phyloP scores from a whole-genome alignment of 2,329 filamentous ascomycete genomes.

The Seiridium cupressi region DNA sequence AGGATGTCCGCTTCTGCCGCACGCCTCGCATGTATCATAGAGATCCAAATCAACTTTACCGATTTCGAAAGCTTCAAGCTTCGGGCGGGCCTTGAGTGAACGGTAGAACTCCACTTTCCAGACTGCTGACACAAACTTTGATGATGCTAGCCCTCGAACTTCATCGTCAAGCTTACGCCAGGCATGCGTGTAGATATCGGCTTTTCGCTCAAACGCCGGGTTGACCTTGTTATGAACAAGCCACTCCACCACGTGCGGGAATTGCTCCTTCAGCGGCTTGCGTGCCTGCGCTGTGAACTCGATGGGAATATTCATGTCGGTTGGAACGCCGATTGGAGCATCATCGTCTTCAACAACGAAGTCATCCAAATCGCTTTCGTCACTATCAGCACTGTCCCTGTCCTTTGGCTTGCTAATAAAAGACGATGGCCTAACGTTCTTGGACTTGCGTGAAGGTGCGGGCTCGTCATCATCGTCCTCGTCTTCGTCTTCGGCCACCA shows the following conservation, averaged over 20 bases:
- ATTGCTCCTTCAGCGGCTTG: conserved; percentile 69
- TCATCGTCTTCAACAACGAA: conserved; percentile 68
- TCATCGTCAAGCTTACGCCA: conserved; percentile 73
- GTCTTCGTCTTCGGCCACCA: conserved; percentile 23
- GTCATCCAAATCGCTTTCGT: conserved; percentile 42
- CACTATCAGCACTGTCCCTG: conserved; percentile 11
- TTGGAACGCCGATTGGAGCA: conserved; percentile 53
- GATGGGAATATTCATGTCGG: conserved; percentile 58
- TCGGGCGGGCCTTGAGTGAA: conserved; percentile 64
- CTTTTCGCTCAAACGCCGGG: conserved; percentile 60
- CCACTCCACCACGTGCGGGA: conserved; percentile 74
- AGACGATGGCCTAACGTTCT: not conserved
- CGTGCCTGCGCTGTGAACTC: conserved; percentile 66
- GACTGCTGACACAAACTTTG: conserved; percentile 68
- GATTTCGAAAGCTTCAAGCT: conserved; percentile 49
- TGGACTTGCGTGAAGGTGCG: conserved; percentile 5
- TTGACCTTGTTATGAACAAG: conserved; percentile 78
- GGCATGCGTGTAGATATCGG: conserved; percentile 64
- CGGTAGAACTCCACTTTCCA: conserved; percentile 69
- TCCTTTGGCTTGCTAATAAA: not conserved
- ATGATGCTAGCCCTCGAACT: conserved; percentile 63
- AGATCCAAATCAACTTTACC: conserved; percentile 33
- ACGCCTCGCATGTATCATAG: conserved; percentile 62
- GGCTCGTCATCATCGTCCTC: conserved; percentile 9
- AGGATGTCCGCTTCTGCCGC: conserved; percentile 67